Evolutionary conservation across 2,329 filamentous ascomycete genomes (phyloP).

Genomic region (Paraphoma sp.): DNA sequence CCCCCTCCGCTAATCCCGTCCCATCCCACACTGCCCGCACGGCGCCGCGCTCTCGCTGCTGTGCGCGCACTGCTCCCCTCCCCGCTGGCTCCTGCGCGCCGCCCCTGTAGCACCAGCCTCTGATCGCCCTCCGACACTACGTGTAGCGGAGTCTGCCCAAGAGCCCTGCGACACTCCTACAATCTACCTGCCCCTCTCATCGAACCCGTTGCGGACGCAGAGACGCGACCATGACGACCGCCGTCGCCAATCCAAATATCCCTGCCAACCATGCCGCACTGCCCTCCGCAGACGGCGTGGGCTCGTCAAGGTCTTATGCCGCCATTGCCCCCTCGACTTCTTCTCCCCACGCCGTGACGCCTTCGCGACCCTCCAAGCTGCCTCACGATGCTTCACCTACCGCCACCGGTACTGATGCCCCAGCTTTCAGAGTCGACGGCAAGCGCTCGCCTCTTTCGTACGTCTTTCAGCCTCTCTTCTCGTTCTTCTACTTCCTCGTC

Average conservation of each 20-base stretch:
- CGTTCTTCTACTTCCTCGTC: constrained; percentile 34
- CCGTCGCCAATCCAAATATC: constrained; percentile 52
- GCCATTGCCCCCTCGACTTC: constrained; percentile 52
- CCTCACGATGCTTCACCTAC: constrained; percentile 50
- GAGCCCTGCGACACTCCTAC: constrained; percentile 45
- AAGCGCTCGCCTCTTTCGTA: constrained; percentile 62
- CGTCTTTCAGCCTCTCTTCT: constrained; percentile 43
- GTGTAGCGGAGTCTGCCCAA: constrained; percentile 42
- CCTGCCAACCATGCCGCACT: constrained; percentile 48
- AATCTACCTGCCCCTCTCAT: constrained; percentile 33
- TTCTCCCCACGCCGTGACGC: constrained; percentile 48
- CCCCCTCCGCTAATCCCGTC: not conserved
- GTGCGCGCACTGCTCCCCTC: constrained; percentile 5
- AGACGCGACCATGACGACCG: constrained; percentile 54
- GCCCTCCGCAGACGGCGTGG: constrained; percentile 42
- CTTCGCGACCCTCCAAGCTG: constrained; percentile 44
- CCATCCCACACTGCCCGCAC: not conserved
- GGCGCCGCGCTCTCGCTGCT: too few species aligned
- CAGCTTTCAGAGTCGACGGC: constrained; percentile 52
- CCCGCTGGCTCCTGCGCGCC: constrained; percentile 16
- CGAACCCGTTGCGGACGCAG: constrained; percentile 20
- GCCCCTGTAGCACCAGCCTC: constrained; percentile 32
- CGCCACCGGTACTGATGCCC: constrained; percentile 46
- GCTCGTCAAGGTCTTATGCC: constrained; percentile 52
- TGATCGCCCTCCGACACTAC: constrained; percentile 39